A percentile compares a stretch with the other conserved stretches of the same genome.
These are phyloP conservation scores for Helianthus annuus DNA, from an alignment of 129 eudicot genomes.

Conservation along the genomic window DNA sequence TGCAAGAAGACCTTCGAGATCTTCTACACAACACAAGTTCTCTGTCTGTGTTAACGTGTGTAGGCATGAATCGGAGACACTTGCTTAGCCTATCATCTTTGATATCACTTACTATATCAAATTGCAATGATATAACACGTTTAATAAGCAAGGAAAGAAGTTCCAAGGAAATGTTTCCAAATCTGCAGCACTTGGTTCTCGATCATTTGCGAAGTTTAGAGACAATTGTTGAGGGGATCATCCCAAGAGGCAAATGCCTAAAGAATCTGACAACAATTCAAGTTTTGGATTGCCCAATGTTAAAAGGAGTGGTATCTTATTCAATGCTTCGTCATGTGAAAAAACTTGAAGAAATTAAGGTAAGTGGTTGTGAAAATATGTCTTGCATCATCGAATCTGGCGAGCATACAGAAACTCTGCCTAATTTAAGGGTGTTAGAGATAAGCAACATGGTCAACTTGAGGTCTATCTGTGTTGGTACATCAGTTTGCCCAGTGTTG, in stretches of 20 bases:
- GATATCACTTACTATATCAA: slow-evolving; percentile 35
- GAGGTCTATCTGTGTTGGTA: slow-evolving; percentile 14
- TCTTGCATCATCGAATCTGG: slow-evolving; percentile 18
- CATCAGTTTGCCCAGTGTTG: slow-evolving; percentile 20
- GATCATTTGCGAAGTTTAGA: slow-evolving; percentile 15
- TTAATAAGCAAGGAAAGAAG: slow-evolving; percentile 17
- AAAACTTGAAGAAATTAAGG: slow-evolving; percentile 33
- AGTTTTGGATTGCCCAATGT: slow-evolving; percentile 24
- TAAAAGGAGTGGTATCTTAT: slow-evolving; percentile 22
- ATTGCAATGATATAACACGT: slow-evolving; percentile 21
- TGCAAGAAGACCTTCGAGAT: slow-evolving; percentile 30
- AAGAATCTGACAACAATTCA: slow-evolving; percentile 18
- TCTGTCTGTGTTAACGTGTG: slow-evolving; percentile 24
- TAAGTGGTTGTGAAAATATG: slow-evolving; percentile 29
- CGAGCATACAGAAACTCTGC: slow-evolving; percentile 27
- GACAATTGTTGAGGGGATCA: slow-evolving; percentile 21
- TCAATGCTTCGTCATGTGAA: slow-evolving; percentile 25
- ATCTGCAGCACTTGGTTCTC: slow-evolving; percentile 22
- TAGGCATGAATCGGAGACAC: slow-evolving; percentile 20
- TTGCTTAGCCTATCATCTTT: slow-evolving; percentile 28
- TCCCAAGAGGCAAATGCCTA: slow-evolving; percentile 22
- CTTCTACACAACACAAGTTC: slow-evolving; percentile 21
- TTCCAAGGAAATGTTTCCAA: slow-evolving; percentile 23
- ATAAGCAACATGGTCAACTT: slow-evolving; percentile 22
- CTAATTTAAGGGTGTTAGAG: slow-evolving; percentile 24